Base-by-base conservation (phyloP, 139 green algal species). In the Spirogloea muscicola region DNA sequence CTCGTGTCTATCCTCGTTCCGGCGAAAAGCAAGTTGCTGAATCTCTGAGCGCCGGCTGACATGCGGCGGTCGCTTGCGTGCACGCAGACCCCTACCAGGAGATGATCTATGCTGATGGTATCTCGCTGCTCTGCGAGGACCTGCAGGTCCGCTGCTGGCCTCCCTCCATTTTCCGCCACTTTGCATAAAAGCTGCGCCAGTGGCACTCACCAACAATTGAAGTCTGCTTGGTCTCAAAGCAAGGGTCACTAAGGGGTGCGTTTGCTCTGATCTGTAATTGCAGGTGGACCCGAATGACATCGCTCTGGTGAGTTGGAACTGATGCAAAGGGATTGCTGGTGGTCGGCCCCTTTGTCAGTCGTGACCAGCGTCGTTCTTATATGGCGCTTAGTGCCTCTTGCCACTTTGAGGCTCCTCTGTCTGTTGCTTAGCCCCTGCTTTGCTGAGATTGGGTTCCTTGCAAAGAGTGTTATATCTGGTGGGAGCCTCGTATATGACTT, bases 61-160 rank as follows among this genome's bases (percentile, higher is more conserved):
- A 21, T 55, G 46, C 46, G 21, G 46, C 46, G 27, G 13, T 39
- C 18, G 55, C 55, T 33, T 64, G 55, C 27, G 13, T 64, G 55
- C 55, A 18, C 10, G 40, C 72, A 81, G 74, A 82, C 29, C 66
- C 74, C 13, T n/a, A 72, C 41, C 27, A 60, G 6, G 79, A 85
- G 31, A 80, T 86, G 38, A 86, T 85, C 38, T 43, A 84, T 18
- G 80, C 49, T n/a, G 80, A 85, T 4, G 80, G 80, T 49, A 41
- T 85, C n/a, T 66, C 49, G 6, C 67, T 46, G 51, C 31, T 85
- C n/a, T 85, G 80, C 48, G 79, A 85, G 31, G 80, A 84, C 68
- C 59, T 85, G 9, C 42, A 83, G 69, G 75, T 80, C 55, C n/a
- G 31, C 3, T 1, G 2, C 57, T 42, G 9, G 10, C 57, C 16